Conservation (phyloP, 768 basidiomycete species). For the Trametes cinnabarina region DNA sequence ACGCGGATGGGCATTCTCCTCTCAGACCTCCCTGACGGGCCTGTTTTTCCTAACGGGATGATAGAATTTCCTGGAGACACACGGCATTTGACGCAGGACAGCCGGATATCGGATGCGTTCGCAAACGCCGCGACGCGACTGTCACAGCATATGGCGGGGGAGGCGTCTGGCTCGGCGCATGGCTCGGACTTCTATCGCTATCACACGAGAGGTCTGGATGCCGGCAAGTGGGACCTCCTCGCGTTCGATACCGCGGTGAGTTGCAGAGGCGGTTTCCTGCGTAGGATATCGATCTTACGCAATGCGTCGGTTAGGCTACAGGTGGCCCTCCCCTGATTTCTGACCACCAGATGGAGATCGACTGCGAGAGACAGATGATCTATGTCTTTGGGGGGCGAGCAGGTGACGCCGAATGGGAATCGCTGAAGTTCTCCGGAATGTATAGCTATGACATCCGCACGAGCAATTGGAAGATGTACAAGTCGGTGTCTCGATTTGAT, state of each 20-base stretch:
- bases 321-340: slow-evolving; percentile 73
- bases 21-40: neutral
- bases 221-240: slow-evolving; percentile 71
- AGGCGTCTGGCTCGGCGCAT: slow-evolving; percentile 18
- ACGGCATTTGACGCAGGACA: neutral
- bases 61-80: neutral
- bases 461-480: slow-evolving; percentile 65
- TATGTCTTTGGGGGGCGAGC: slow-evolving; percentile 78
- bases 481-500: slow-evolving; percentile 48
- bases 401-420: slow-evolving; percentile 61
- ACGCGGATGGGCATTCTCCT: neutral
- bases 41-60: neutral
- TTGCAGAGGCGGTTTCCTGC: neutral
- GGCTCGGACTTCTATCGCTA: slow-evolving; percentile 78
- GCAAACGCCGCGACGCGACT: neutral
- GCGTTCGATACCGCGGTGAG: slow-evolving; percentile 66
- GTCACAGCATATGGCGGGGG: neutral
- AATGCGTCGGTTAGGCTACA: slow-evolving; percentile 40
- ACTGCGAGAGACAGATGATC: slow-evolving; percentile 64
- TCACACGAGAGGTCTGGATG: slow-evolving; percentile 58
- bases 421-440: slow-evolving; percentile 63
- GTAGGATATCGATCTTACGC: neutral
- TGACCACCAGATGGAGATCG: slow-evolving; percentile 82
- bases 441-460: slow-evolving; percentile 68
- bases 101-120: neutral